Percentiles rank a stretch among this genome's conserved stretches.
Evolutionary conservation across 306 rosid genomes (phyloP).

Genomic region (Quillaja saponaria): DNA sequence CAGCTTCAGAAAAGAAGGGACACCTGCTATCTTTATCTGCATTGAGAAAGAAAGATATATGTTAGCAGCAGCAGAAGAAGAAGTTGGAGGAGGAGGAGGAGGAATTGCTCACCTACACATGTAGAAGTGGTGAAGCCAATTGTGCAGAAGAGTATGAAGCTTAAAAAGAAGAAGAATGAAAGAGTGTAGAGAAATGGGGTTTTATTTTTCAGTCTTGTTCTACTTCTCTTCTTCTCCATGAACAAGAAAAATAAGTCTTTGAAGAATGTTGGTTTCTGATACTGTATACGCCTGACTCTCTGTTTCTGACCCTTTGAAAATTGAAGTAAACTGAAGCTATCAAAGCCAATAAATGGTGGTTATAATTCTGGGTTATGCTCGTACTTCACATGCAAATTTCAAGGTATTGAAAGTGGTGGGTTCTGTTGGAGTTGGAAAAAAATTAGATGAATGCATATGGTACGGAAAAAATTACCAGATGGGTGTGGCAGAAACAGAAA

Average conservation of each 20-base stretch:
- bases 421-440: no score
- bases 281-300: slow-evolving; percentile 20
- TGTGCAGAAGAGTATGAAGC: slow-evolving; percentile 41
- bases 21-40: slow-evolving; percentile 50
- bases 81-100: not conserved
- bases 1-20: slow-evolving; percentile 41
- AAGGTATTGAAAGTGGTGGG: no score
- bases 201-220: slow-evolving; percentile 36
- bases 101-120: slow-evolving; percentile 50
- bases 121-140: slow-evolving; percentile 31
- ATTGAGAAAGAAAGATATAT: slow-evolving; percentile 1
- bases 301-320: slow-evolving; percentile 29
- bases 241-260: slow-evolving; percentile 28
- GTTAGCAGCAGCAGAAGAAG: slow-evolving; percentile 13
- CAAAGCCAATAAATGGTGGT: no score
- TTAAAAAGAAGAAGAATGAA: slow-evolving; percentile 30
- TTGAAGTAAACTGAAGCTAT: slow-evolving; percentile 34
- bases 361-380: slow-evolving; percentile 21
- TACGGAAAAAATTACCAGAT: slow-evolving; percentile 32
- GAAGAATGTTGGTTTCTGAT: slow-evolving; percentile 20
- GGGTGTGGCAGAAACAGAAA: slow-evolving; percentile 22
- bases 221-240: slow-evolving; percentile 71
- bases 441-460: slow-evolving; percentile 1
- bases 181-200: slow-evolving; percentile 25
- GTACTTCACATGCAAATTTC: slow-evolving; percentile 50